A percentile compares a stretch with the other conserved stretches of the same genome.
Evolutionary conservation across 352 stramenopile species (phyloP).

Genomic region (Phytophthora multivora): DNA sequence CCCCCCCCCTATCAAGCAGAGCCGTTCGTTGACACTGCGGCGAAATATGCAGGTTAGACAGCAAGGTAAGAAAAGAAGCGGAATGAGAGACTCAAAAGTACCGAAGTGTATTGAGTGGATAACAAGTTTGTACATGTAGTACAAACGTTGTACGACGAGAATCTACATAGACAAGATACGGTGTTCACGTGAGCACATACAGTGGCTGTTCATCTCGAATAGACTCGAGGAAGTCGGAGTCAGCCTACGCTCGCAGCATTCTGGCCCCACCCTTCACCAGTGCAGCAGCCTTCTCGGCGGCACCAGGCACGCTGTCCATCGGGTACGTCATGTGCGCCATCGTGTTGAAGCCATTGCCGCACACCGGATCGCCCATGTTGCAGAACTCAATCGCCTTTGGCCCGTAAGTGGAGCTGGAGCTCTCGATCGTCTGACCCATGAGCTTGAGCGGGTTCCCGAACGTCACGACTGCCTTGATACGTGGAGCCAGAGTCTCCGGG

Average conservation of each 20-base stretch:
- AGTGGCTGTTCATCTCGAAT: too few species aligned
- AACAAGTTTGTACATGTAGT: too few species aligned
- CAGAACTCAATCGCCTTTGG: conserved; percentile 40
- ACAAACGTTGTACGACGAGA: too few species aligned
- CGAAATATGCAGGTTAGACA: too few species aligned
- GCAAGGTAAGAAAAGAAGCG: too few species aligned
- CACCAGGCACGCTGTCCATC: conserved; percentile 31
- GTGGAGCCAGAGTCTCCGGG: conserved; percentile 19
- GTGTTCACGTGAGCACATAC: background rate
- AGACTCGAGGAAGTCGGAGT: too few species aligned
- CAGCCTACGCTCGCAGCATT: conserved; percentile 5
- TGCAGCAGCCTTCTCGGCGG: conserved; percentile 28
- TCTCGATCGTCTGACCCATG: conserved; percentile 32
- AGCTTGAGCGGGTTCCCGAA: conserved; percentile 44
- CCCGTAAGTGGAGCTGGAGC: conserved; percentile 29
- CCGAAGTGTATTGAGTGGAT: too few species aligned
- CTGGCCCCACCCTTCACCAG: conserved; percentile 7
- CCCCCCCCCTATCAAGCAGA: too few species aligned
- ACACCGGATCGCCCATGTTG: conserved; percentile 39
- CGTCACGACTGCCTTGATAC: conserved; percentile 43
- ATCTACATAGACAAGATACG: background rate
- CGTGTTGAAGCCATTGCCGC: conserved; percentile 32
- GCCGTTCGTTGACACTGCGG: too few species aligned
- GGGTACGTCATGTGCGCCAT: conserved; percentile 37
- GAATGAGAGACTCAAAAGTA: too few species aligned